Evolutionary conservation across 495 filamentous ascomycete genomes (phyloP).

Genomic region (Lentithecium fluviatile): DNA sequence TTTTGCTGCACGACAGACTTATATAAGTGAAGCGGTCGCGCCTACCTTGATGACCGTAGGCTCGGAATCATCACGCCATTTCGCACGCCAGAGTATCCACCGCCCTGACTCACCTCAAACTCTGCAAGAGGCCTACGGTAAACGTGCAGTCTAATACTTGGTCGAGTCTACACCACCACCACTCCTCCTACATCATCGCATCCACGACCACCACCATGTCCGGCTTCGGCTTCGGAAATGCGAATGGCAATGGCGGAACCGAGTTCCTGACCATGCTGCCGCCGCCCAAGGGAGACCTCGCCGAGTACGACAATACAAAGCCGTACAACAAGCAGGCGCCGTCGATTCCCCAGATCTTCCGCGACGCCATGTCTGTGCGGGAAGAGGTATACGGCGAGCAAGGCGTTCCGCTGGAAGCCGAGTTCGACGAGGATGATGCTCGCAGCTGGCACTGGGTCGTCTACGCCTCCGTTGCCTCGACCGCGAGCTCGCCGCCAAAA

Average conservation of each 20-base stretch:
- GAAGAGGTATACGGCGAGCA: constrained; percentile 78
- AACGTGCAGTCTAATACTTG: no score
- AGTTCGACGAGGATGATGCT: constrained; percentile 76
- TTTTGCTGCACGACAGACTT: no score
- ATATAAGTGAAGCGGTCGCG: no score
- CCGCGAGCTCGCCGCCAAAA: constrained; percentile 36
- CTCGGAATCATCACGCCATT: no score
- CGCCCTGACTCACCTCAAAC: no score
- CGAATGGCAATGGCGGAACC: constrained; percentile 11
- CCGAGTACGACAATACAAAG: constrained; percentile 47
- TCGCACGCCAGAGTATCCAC: no score
- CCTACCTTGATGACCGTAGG: no score
- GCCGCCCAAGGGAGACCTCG: constrained; percentile 44
- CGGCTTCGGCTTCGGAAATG: constrained; percentile 10
- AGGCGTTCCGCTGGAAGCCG: constrained; percentile 60
- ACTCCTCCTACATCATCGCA: neutral
- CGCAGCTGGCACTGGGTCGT: constrained; percentile 80
- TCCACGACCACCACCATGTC: neutral
- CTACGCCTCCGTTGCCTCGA: constrained; percentile 56
- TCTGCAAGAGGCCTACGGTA: no score
- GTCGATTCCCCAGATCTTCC: constrained; percentile 61
- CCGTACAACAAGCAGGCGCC: constrained; percentile 47
- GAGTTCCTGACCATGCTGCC: constrained; percentile 49
- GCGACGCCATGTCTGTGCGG: constrained; percentile 76
- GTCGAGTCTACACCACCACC: neutral